These are phyloP conservation scores for Aspergillus cavernicola DNA, from an alignment of 495 filamentous ascomycete species.

Conservation along the genomic window DNA sequence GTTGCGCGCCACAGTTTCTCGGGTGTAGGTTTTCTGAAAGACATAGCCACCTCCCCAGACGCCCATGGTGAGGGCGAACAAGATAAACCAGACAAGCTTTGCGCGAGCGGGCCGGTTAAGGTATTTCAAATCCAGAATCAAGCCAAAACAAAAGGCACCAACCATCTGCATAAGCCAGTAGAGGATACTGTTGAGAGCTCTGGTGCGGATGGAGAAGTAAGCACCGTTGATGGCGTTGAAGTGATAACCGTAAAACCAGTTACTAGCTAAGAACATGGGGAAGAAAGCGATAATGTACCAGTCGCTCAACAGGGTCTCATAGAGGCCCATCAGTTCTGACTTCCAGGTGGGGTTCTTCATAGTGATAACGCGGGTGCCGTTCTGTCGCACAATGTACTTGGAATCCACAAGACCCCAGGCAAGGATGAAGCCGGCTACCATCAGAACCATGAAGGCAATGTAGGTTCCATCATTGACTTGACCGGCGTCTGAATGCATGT, in stretches of 20 bases:
- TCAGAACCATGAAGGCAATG: constrained; percentile 84
- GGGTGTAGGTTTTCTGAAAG: constrained; percentile 64
- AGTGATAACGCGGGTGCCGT: constrained; percentile 77
- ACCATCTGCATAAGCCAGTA: constrained; percentile 90
- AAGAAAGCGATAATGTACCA: constrained; percentile 82
- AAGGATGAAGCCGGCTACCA: constrained; percentile 69
- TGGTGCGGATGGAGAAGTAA: constrained; percentile 78
- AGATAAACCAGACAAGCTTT: constrained; percentile 59
- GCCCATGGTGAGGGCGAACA: constrained; percentile 72
- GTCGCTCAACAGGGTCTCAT: constrained; percentile 65
- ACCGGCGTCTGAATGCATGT: constrained; percentile 59
- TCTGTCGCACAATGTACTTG: constrained; percentile 69
- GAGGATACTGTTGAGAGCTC: constrained; percentile 76
- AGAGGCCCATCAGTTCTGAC: constrained; percentile 74
- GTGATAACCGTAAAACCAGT: constrained; percentile 52
- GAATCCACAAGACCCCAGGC: constrained; percentile 73
- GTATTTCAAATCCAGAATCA: constrained; percentile 61
- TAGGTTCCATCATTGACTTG: constrained; percentile 82
- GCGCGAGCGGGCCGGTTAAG: constrained; percentile 71
- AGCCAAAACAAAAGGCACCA: constrained; percentile 75
- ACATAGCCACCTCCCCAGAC: constrained; percentile 89
- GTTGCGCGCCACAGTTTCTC: constrained; percentile 39
- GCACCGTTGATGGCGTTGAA: constrained; percentile 54
- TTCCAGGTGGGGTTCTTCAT: constrained; percentile 85
- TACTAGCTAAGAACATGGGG: constrained; percentile 69